Evolutionary conservation across 805 yeast genomes (phyloP), one percentile per base, ranked within the genome.

Genomic region (Sugiyamaella floridensis): DNA sequence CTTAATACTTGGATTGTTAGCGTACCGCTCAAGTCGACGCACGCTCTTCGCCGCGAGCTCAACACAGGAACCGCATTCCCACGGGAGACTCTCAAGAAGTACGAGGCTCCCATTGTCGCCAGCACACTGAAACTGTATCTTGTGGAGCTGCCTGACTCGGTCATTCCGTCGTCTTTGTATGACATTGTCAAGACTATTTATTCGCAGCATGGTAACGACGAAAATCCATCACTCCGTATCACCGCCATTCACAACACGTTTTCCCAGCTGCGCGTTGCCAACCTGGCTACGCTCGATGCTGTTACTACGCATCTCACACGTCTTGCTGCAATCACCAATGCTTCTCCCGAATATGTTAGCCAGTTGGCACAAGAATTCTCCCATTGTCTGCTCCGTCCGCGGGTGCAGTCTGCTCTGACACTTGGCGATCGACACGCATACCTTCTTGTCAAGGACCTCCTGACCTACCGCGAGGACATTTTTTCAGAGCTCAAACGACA

Each of bases 251-350:
- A 79, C 40, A 84, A 82, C 55, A 79, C 85, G 0, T 71, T 88
- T 53, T 74, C 79, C 2, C 85, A 85, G 53, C 73, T 88, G 50
- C 82, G 89, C 18, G 79, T 83, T 49, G 76, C 85, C 45, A 85
- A 84, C 61, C 72, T 87, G 43, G 92, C 95, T 1, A 85, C 95
- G 0, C 74, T 88, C 50, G 90, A 85, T 65, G 89, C 90, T 1
- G 67, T 88, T n/a, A 76, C 83, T 40, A 81, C 89, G 1, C 96
- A 88, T 67, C 78, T 88, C 64, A 76, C 77, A 49, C 74, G 95
- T 46, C 69, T 88, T 52, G 77, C 83, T 28, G 67, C 76, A 20
- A 77, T 80, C 32, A 67, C 82, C 45, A 63, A 65, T 22, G 73
- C 74, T 1, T 53, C 60, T 14, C 61, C 55, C 2, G 67, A 62